Evolutionary conservation across 345 rosid species (phyloP).

Genomic region (Boechera divaricarpa): DNA sequence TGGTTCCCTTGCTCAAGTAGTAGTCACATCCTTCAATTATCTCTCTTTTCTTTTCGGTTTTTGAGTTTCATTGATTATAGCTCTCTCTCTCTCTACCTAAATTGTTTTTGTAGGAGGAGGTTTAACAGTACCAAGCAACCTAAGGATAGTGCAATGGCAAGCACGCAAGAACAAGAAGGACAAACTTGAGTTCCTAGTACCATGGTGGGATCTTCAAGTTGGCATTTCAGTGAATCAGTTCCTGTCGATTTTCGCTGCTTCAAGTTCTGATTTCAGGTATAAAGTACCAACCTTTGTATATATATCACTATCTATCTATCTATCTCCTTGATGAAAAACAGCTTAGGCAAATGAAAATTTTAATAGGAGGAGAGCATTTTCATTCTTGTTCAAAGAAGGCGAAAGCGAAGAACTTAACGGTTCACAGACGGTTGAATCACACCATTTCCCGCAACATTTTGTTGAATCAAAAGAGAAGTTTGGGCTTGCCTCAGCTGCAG

Average conservation of each 20-base stretch:
- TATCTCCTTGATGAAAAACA: constrained; percentile 3
- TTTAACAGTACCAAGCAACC: constrained; percentile 84
- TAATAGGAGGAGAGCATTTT: constrained; percentile 83
- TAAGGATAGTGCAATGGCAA: constrained; percentile 94
- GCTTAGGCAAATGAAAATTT: background rate
- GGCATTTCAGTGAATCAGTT: constrained; percentile 95
- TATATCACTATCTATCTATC: background rate
- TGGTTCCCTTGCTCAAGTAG: constrained; percentile 96
- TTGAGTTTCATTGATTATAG: background rate
- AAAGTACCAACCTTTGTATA: background rate
- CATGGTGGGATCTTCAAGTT: constrained; percentile 98
- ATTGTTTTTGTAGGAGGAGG: constrained; percentile 76
- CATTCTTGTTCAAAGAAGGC: constrained; percentile 77
- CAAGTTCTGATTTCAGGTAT: constrained; percentile 86
- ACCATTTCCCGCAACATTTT: constrained; percentile 85
- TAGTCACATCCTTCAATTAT: background rate
- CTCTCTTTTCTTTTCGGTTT: background rate
- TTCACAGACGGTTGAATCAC: constrained; percentile 76
- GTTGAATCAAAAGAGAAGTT: constrained; percentile 61
- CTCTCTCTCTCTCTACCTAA: background rate
- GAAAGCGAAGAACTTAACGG: constrained; percentile 79
- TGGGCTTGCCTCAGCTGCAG: constrained; percentile 89
- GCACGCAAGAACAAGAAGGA: constrained; percentile 81
- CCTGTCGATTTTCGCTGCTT: constrained; percentile 77
- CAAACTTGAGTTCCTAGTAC: constrained; percentile 81